phyloP scores from a whole-genome alignment of 805 yeast species.

The Sugiyamaella marilandica region DNA sequence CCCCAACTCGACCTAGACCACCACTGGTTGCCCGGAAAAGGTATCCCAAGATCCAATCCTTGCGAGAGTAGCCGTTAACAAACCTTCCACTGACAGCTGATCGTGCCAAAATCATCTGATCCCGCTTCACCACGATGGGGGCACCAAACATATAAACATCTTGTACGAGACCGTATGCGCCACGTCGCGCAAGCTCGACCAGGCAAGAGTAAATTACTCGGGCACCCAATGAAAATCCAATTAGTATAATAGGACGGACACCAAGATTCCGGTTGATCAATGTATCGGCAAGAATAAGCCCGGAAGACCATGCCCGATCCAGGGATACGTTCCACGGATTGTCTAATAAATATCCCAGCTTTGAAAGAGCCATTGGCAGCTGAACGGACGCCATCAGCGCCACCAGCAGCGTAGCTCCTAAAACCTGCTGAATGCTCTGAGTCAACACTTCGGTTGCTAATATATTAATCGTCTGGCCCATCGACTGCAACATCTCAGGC shows the following conservation, averaged over 20 bases:
- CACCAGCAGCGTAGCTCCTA: slow-evolving; percentile 84
- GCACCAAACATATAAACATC: slow-evolving; percentile 85
- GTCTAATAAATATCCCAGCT: slow-evolving; percentile 81
- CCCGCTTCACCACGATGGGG: slow-evolving; percentile 74
- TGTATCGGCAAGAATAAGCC: slow-evolving; percentile 85
- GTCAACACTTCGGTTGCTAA: slow-evolving; percentile 90
- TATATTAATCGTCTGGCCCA: slow-evolving; percentile 93
- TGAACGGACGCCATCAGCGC: slow-evolving; percentile 92
- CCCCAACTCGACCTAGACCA: slow-evolving; percentile 87
- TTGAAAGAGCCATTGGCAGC: slow-evolving; percentile 85
- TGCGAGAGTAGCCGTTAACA: slow-evolving; percentile 83
- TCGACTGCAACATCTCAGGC: slow-evolving; percentile 92
- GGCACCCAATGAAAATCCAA: slow-evolving; percentile 93
- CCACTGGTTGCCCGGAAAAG: slow-evolving; percentile 94
- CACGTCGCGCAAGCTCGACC: slow-evolving; percentile 74
- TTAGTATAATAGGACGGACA: slow-evolving; percentile 82
- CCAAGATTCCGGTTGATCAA: slow-evolving; percentile 83
- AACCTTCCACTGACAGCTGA: slow-evolving; percentile 86
- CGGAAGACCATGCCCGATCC: slow-evolving; percentile 97
- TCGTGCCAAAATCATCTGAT: slow-evolving; percentile 71
- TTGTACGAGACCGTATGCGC: slow-evolving; percentile 84
- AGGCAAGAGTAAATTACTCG: slow-evolving; percentile 87
- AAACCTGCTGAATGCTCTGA: slow-evolving; percentile 89
- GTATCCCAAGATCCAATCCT: slow-evolving; percentile 96
- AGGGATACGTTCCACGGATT: slow-evolving; percentile 98